Conservation (phyloP, 345 rosid genomes). For the Brassica carinata region DNA sequence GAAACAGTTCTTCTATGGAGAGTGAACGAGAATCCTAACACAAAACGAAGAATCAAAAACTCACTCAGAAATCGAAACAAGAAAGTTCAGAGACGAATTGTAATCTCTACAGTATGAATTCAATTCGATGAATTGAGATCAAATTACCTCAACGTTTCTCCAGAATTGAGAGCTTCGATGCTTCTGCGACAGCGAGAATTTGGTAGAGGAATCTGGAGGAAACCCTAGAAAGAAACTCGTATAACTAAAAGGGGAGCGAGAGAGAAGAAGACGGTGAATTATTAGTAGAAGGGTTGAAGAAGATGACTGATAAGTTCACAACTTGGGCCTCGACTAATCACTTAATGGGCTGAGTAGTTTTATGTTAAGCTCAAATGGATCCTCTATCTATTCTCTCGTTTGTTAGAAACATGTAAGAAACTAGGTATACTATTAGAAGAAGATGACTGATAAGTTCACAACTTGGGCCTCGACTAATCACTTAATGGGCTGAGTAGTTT, state of each 20-base stretch:
- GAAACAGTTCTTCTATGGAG: slow-evolving; percentile 18
- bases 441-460: not conserved
- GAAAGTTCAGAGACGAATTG: slow-evolving; percentile 1
- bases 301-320: not conserved
- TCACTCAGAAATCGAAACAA: slow-evolving; percentile 18
- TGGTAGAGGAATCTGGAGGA: slow-evolving; percentile 42
- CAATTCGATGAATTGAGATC: slow-evolving; percentile 26
- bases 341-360: not conserved
- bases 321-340: not conserved
- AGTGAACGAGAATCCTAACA: slow-evolving; percentile 45
- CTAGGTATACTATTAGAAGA: slow-evolving; percentile 39
- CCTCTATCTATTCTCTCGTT: too few species aligned
- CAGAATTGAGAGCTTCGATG: slow-evolving; percentile 32
- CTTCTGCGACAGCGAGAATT: slow-evolving; percentile 22
- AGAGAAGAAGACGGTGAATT: slow-evolving; percentile 40
- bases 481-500: not conserved
- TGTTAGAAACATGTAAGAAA: too few species aligned
- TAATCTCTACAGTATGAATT: slow-evolving; percentile 10
- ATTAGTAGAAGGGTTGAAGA: slow-evolving; percentile 50
- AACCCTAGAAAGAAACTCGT: slow-evolving; percentile 58
- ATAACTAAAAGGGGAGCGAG: slow-evolving; percentile 27
- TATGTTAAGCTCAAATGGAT: too few species aligned
- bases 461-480: not conserved
- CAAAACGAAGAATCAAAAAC: slow-evolving; percentile 27
- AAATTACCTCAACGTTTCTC: slow-evolving; percentile 40